Conservation (phyloP, 768 basidiomycete species). For the Brasilioporus rufonigricans region DNA sequence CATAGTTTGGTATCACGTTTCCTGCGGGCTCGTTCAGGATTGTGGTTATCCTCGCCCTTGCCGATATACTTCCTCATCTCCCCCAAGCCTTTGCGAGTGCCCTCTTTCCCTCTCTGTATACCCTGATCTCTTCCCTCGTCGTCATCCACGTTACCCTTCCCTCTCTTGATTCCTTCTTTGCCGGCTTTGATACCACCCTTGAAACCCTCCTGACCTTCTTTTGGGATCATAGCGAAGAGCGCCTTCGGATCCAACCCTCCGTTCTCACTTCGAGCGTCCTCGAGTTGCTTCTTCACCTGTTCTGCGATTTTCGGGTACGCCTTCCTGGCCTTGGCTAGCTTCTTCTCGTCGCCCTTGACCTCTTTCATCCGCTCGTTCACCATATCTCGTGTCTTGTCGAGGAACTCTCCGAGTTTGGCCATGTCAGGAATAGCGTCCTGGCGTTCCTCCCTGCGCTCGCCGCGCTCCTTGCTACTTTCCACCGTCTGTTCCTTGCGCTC, state of each 20-base stretch:
- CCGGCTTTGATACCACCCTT: background rate
- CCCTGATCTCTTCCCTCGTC: conserved; percentile 2
- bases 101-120: conserved; percentile 7
- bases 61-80: conserved; percentile 5
- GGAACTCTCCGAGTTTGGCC: conserved; percentile 10
- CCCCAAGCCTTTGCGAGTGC: conserved; percentile 9
- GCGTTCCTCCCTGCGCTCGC: background rate
- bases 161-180: conserved; percentile 4
- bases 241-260: conserved; percentile 6
- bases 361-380: conserved; percentile 15
- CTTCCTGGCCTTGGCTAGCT: conserved; percentile 18
- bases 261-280: background rate
- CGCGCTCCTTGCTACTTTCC: no score
- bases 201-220: conserved; percentile 3
- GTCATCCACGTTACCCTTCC: background rate
- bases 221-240: conserved; percentile 9
- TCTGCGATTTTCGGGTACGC: conserved; percentile 13
- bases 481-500: background rate
- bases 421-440: conserved; percentile 1
- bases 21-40: conserved; percentile 6
- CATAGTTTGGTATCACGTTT: conserved; percentile 26
- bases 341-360: conserved; percentile 15
- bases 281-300: conserved; percentile 11
- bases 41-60: conserved; percentile 8
- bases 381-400: conserved; percentile 21